These are phyloP conservation scores for Codiaeum variegatum DNA, from an alignment of 441 rosid species.

Conservation along the genomic window DNA sequence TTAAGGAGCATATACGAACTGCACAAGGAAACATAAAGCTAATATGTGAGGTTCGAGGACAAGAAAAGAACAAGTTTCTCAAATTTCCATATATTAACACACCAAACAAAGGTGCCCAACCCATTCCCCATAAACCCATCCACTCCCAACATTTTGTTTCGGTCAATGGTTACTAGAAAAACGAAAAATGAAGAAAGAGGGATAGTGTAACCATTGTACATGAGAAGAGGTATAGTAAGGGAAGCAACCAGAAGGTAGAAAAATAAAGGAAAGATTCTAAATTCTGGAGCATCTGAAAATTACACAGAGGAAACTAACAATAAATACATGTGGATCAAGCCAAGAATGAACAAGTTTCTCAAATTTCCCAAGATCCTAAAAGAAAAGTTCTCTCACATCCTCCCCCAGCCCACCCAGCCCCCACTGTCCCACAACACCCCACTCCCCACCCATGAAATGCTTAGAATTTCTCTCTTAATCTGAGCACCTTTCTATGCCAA, in stretches of 20 bases:
- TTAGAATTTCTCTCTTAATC: background rate
- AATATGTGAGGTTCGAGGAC: background rate
- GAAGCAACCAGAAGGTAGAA: background rate
- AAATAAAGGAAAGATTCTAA: background rate
- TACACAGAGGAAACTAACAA: background rate
- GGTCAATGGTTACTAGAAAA: background rate
- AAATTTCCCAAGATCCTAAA: background rate
- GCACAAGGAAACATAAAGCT: background rate
- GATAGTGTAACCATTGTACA: background rate
- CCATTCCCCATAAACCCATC: too few relatives aligned
- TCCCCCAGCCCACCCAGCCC: background rate
- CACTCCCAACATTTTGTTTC: background rate
- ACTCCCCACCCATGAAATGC: background rate
- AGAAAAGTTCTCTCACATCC: background rate
- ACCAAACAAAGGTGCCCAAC: background rate
- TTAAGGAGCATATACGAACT: background rate
- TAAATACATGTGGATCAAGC: background rate
- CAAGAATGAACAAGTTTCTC: background rate
- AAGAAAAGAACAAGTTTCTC: background rate
- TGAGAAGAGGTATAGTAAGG: background rate
- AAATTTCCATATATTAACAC: background rate
- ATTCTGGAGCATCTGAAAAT: background rate
- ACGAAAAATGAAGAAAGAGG: background rate
- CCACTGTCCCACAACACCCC: background rate
- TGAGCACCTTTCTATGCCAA: background rate